Conservation (phyloP, 768 basidiomycete genomes). For the Rossbeevera mucosa region DNA sequence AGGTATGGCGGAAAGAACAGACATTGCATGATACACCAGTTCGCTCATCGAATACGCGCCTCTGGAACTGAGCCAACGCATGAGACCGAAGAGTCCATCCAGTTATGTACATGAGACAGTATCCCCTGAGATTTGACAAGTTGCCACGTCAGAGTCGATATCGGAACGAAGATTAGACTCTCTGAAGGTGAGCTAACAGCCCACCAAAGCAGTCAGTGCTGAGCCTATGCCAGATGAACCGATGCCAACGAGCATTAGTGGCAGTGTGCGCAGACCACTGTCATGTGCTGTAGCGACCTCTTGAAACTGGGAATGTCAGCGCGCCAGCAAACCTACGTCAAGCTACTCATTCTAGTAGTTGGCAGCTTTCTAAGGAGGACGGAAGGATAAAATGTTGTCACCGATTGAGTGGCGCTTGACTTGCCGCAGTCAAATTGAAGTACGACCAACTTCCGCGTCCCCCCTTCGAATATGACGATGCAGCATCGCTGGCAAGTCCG, state of each 20-base stretch:
- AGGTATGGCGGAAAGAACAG: background rate
- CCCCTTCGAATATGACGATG: background rate
- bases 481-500: background rate
- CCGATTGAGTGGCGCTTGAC: slow-evolving; percentile 2
- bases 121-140: background rate
- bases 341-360: background rate
- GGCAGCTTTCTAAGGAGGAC: background rate
- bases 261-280: background rate
- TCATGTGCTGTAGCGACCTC: background rate
- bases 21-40: background rate
- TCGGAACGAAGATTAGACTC: background rate
- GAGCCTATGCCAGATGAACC: background rate
- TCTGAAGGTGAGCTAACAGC: background rate
- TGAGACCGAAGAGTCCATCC: background rate
- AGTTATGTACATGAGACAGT: background rate
- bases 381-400: slow-evolving; percentile 5
- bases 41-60: background rate
- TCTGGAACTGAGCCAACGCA: background rate
- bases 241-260: background rate
- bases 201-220: background rate
- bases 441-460: background rate
- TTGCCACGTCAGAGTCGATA: slow-evolving; percentile 2
- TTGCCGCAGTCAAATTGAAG: slow-evolving; percentile 1
- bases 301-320: background rate
- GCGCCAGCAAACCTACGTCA: background rate